Percentiles rank a stretch among this genome's conserved stretches.
These are phyloP conservation scores for Rhizophora apiculata DNA, from an alignment of 345 rosid species.

Conservation along the genomic window DNA sequence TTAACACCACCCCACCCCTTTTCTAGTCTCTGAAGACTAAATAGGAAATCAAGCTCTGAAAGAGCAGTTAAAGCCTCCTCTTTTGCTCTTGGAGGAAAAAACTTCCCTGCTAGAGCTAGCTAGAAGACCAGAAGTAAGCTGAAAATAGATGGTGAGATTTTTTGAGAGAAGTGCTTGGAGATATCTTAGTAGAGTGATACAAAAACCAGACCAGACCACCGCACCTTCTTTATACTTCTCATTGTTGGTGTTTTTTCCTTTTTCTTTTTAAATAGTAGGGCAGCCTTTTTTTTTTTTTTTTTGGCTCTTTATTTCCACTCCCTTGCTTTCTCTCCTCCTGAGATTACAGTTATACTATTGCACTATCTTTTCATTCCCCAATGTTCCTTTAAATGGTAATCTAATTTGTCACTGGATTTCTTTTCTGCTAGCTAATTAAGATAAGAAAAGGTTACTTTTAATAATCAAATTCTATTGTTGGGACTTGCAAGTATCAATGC, in stretches of 20 bases:
- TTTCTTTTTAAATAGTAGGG: background rate
- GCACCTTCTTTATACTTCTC: conserved; percentile 44
- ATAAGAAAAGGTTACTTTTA: conserved; percentile 22
- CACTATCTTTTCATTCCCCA: conserved; percentile 34
- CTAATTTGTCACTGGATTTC: conserved; percentile 22
- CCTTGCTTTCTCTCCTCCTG: conserved; percentile 15
- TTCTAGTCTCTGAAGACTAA: background rate
- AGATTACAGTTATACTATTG: conserved; percentile 23
- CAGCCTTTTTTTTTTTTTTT: conserved; percentile 20
- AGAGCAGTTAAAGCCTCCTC: conserved; percentile 14
- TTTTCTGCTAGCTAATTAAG: conserved; percentile 16
- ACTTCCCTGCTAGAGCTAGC: background rate
- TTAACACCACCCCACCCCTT: conserved; percentile 20
- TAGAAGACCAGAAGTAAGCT: background rate
- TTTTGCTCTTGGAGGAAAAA: conserved; percentile 11
- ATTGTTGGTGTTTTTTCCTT: conserved; percentile 8
- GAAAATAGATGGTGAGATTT: conserved; percentile 11
- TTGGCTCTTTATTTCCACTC: conserved; percentile 28
- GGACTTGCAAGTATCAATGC: conserved; percentile 27
- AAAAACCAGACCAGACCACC: conserved; percentile 30
- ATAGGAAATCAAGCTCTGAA: background rate
- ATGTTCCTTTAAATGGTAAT: conserved; percentile 17
- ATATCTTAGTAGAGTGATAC: conserved; percentile 32
- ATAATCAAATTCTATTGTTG: conserved; percentile 28
- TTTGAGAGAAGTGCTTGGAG: conserved; percentile 17